Evolutionary conservation across 345 rosid species (phyloP).

Genomic region (Lenwebbia sp.): DNA sequence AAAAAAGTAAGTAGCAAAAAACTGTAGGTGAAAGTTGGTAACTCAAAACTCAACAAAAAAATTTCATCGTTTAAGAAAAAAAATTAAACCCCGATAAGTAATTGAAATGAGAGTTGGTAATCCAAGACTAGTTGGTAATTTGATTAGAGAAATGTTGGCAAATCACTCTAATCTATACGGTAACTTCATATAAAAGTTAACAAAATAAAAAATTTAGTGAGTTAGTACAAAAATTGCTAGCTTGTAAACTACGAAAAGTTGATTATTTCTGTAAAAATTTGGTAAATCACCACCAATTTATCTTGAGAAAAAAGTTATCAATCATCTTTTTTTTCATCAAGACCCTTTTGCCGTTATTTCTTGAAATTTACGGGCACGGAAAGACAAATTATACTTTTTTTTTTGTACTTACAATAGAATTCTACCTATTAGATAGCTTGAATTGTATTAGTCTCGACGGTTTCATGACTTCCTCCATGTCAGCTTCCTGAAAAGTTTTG

Average conservation of each 20-base stretch:
- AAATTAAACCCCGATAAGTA: not conserved
- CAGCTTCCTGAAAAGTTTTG: not conserved
- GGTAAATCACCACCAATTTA: not conserved
- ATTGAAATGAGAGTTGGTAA: not conserved
- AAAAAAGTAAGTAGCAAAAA: not conserved
- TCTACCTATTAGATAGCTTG: not conserved
- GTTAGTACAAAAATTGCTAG: not conserved
- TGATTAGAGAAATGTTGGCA: not conserved
- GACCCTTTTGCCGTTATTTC: not conserved
- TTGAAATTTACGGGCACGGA: rapidly evolving
- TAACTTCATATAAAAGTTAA: not conserved
- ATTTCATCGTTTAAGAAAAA: not conserved
- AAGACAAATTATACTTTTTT: not conserved
- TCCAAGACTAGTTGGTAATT: not conserved
- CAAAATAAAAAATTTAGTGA: not conserved
- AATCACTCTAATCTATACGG: not conserved
- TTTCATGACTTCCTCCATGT: not conserved
- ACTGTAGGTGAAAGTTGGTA: not conserved
- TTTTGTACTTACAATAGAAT: not conserved
- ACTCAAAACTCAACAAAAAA: not conserved
- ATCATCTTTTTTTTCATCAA: not conserved
- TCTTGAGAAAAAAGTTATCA: not conserved
- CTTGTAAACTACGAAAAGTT: not conserved
- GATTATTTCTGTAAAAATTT: not conserved
- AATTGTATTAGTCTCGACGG: not conserved